Percentiles rank a stretch among this genome's conserved stretches.
Conservation (phyloP, 2,329 filamentous ascomycete genomes). For the Herpomyces periplanetae region DNA sequence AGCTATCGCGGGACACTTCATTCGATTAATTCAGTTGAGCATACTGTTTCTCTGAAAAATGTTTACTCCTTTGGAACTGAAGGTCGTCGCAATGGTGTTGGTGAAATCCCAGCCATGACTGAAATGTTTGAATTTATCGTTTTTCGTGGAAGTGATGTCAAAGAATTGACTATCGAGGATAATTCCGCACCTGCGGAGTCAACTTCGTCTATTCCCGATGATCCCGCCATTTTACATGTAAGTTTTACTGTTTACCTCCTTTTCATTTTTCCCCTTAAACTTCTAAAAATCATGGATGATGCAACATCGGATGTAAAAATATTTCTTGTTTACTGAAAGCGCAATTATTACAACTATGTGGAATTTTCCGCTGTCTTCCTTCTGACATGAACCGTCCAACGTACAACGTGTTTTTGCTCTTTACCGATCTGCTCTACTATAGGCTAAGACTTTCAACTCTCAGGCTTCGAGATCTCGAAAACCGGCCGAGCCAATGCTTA, state of each 20-base stretch:
- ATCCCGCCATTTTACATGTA: slow-evolving; percentile 87
- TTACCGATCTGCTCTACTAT: too few species aligned
- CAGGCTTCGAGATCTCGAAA: slow-evolving; percentile 2
- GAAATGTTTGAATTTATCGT: slow-evolving; percentile 95
- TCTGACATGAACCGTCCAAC: slow-evolving; percentile 33
- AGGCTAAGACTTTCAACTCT: slow-evolving; percentile 4
- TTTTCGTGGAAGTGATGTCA: slow-evolving; percentile 89
- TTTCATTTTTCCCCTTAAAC: slow-evolving; percentile 4
- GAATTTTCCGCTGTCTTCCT: slow-evolving; percentile 99
- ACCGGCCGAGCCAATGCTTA: slow-evolving; percentile 6
- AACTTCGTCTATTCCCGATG: slow-evolving; percentile 44
- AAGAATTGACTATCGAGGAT: slow-evolving; percentile 77
- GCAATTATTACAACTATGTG: slow-evolving; percentile 80
- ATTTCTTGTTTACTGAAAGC: slow-evolving; percentile 51
- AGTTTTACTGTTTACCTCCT: slow-evolving; percentile 12
- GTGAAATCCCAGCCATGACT: slow-evolving; percentile 47
- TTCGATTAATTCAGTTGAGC: slow-evolving; percentile 89
- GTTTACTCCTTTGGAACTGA: slow-evolving; percentile 81
- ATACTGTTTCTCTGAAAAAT: slow-evolving; percentile 85
- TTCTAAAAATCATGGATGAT: slow-evolving; percentile 46
- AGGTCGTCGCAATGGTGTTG: slow-evolving; percentile 37
- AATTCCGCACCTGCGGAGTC: slow-evolving; percentile 28
- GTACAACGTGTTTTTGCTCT: too few species aligned
- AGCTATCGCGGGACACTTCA: slow-evolving; percentile 87
- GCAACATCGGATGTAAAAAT: slow-evolving; percentile 89